Percentiles rank a stretch among this genome's conserved stretches.
These are phyloP conservation scores for Coemansia sp. DNA, from an alignment of 192 early-diverging fungal genomes.

Conservation along the genomic window DNA sequence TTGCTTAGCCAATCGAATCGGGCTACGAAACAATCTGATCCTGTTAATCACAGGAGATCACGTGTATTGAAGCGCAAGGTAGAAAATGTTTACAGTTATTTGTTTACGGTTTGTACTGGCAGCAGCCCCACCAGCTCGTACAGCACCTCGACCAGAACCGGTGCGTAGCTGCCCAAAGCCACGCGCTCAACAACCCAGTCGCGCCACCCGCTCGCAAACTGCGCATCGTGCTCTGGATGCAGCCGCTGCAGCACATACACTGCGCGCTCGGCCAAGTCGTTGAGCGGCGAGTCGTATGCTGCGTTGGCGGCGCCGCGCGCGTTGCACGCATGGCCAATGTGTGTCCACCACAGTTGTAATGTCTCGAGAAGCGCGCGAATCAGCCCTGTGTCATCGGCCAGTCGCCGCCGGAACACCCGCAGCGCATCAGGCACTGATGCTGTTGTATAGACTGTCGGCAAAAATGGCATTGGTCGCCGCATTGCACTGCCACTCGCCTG, in stretches of 20 bases:
- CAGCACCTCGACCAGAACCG: conserved; percentile 32
- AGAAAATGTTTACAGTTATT: neutral
- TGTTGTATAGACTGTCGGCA: conserved; percentile 22
- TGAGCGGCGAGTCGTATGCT: conserved; percentile 32
- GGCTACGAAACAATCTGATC: neutral
- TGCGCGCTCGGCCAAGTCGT: conserved; percentile 49
- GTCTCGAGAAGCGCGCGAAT: conserved; percentile 48
- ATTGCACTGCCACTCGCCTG: neutral
- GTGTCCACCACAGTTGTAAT: conserved; percentile 38
- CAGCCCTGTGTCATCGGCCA: conserved; percentile 20
- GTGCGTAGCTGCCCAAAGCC: conserved; percentile 13
- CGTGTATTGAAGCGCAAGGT: neutral
- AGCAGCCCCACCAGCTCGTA: conserved; percentile 44
- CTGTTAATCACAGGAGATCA: neutral
- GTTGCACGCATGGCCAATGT: conserved; percentile 17
- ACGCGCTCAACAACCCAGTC: conserved; percentile 44
- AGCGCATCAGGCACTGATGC: conserved; percentile 27
- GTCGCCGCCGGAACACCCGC: conserved; percentile 22
- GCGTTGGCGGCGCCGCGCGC: conserved; percentile 14
- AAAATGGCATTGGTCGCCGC: conserved; percentile 40
- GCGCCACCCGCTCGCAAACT: conserved; percentile 36
- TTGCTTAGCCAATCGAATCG: neutral
- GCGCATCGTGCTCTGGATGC: conserved; percentile 43
- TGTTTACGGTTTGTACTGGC: conserved; percentile 21
- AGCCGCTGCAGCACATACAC: conserved; percentile 47